Evolutionary conservation across 1,284 basidiomycete species (phyloP).

Genomic region (Boletellus dicymbophilus): DNA sequence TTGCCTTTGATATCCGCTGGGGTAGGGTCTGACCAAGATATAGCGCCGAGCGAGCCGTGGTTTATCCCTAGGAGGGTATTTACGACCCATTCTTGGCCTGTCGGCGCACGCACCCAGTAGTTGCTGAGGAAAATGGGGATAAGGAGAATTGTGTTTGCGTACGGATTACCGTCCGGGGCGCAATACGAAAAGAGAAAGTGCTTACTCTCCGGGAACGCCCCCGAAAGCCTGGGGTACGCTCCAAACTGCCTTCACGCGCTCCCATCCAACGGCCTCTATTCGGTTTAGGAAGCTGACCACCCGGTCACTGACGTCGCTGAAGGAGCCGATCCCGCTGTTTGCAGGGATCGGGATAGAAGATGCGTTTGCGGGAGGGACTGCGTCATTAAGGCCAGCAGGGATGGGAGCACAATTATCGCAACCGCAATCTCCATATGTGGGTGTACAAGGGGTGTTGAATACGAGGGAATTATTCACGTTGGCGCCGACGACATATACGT

Average conservation of each 20-base stretch:
- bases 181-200: constrained; percentile 1
- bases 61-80: constrained; percentile 67
- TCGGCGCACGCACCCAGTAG: constrained; percentile 71
- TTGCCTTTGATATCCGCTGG: constrained; percentile 59
- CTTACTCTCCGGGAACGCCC: constrained; percentile 49
- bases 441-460: constrained; percentile 58
- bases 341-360: constrained; percentile 21
- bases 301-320: constrained; percentile 59
- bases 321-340: constrained; percentile 31
- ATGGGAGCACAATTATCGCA: constrained; percentile 54
- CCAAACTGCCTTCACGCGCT: constrained; percentile 58
- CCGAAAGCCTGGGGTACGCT: constrained; percentile 79
- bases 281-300: constrained; percentile 64
- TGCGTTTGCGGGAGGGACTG: constrained; percentile 29
- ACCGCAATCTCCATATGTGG: constrained; percentile 70
- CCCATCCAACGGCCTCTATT: constrained; percentile 62
- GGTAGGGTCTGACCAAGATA: constrained; percentile 73
- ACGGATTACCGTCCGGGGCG: too few relatives aligned
- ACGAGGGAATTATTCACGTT: constrained; percentile 65
- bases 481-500: constrained; percentile 63
- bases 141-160: too few relatives aligned
- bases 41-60: constrained; percentile 65
- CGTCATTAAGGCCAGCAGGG: constrained; percentile 26
- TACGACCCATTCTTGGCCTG: constrained; percentile 68
- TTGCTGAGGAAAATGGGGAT: constrained; percentile 28